These are phyloP conservation scores for Dalechampia spathulata DNA, from an alignment of 441 rosid genomes.

Conservation along the genomic window DNA sequence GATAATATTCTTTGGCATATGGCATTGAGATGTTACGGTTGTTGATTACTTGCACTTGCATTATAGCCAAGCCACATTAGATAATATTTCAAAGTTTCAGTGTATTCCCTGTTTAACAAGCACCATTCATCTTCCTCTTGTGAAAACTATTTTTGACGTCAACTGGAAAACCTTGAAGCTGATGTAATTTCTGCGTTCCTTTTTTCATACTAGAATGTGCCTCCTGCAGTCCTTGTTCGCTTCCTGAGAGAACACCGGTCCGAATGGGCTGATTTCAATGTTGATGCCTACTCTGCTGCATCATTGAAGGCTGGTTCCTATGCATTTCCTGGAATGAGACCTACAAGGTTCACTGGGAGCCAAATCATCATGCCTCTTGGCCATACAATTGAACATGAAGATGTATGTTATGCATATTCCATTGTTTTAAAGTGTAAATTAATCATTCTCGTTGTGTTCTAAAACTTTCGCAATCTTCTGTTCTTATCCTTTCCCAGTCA, in stretches of 20 bases:
- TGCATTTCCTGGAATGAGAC: slow-evolving; percentile 86
- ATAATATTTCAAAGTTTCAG: too few species aligned
- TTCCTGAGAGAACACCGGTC: slow-evolving; percentile 96
- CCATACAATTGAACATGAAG: slow-evolving; percentile 95
- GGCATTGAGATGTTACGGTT: not conserved
- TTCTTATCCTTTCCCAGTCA: slow-evolving; percentile 45
- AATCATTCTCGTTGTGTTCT: too few species aligned
- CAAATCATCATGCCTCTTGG: slow-evolving; percentile 96
- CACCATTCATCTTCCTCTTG: too few species aligned
- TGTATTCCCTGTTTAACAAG: too few species aligned
- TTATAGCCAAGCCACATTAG: too few species aligned
- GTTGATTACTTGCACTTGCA: not conserved
- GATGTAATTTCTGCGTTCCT: not conserved
- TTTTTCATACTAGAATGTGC: slow-evolving; percentile 59
- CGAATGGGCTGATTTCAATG: slow-evolving; percentile 97
- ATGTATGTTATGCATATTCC: slow-evolving; percentile 41
- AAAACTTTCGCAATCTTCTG: too few species aligned
- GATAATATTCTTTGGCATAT: not conserved
- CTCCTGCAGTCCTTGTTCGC: slow-evolving; percentile 88
- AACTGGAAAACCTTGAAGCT: too few species aligned
- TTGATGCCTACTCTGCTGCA: slow-evolving; percentile 95
- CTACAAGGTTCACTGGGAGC: slow-evolving; percentile 91
- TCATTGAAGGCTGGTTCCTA: slow-evolving; percentile 70
- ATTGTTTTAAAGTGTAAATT: too few species aligned
- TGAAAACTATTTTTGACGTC: too few species aligned